phyloP scores from a whole-genome alignment of 2,329 filamentous ascomycete species.

The Rasamsonia emersonii region DNA sequence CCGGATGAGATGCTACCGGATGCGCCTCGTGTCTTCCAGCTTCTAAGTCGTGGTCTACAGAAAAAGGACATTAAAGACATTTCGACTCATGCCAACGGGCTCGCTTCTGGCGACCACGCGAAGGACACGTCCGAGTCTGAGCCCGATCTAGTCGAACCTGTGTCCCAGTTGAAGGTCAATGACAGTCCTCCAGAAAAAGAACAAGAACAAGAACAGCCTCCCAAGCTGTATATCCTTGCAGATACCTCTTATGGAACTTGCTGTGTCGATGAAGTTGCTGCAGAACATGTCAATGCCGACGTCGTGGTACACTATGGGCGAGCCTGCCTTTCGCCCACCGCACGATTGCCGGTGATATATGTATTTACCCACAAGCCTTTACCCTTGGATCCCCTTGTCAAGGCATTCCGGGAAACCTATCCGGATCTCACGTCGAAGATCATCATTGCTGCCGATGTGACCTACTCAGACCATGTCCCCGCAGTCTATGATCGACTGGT shows the following conservation, averaged over 20 bases:
- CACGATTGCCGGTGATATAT: constrained; percentile 77
- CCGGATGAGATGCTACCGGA: constrained; percentile 87
- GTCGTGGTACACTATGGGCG: constrained; percentile 91
- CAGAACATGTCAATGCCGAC: constrained; percentile 84
- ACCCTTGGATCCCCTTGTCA: constrained; percentile 49
- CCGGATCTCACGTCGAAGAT: constrained; percentile 54
- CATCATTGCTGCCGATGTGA: constrained; percentile 82
- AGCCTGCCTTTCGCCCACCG: constrained; percentile 83
- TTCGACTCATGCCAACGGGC: constrained; percentile 7
- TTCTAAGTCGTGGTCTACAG: constrained; percentile 48
- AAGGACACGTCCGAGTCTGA: constrained; percentile 6
- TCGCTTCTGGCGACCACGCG: constrained; percentile 7
- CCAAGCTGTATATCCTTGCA: constrained; percentile 69
- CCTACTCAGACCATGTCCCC: constrained; percentile 67
- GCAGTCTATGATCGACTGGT: constrained; percentile 48
- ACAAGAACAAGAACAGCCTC: constrained; percentile 15
- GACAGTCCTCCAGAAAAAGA: constrained; percentile 8
- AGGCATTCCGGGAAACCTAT: constrained; percentile 62
- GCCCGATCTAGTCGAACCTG: constrained; percentile 16
- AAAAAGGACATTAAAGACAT: constrained; percentile 15
- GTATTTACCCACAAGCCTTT: constrained; percentile 73
- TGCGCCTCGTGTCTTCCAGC: constrained; percentile 68
- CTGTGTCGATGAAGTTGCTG: constrained; percentile 93
- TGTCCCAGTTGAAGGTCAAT: constrained; percentile 19
- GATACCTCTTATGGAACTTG: constrained; percentile 97